Conservation (phyloP, 2,329 filamentous ascomycete species). For the Cucurbitaria berberidis region DNA sequence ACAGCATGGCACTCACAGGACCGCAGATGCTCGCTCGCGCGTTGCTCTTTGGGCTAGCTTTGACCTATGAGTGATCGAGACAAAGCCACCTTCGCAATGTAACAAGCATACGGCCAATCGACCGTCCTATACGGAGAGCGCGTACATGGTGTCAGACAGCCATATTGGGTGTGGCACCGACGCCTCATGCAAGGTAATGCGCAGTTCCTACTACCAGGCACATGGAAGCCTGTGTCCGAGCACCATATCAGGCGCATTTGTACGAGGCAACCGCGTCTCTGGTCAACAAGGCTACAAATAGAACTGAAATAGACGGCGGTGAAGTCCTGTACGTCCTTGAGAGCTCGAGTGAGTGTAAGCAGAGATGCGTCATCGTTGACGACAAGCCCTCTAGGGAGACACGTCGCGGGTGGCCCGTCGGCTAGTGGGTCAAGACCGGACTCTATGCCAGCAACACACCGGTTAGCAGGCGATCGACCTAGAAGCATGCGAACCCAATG, state of each 20-base stretch:
- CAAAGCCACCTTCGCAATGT: slow-evolving; percentile 22
- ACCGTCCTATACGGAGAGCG: slow-evolving; percentile 12
- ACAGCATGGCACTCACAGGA: slow-evolving; percentile 13
- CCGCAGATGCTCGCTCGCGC: slow-evolving; percentile 5
- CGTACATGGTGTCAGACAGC: slow-evolving; percentile 12
- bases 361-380: slow-evolving; percentile 13
- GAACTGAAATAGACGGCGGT: slow-evolving; percentile 17
- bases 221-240: slow-evolving; percentile 14
- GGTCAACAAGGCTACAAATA: slow-evolving; percentile 10
- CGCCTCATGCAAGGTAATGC: slow-evolving; percentile 13
- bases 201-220: slow-evolving; percentile 17
- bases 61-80: slow-evolving; percentile 7
- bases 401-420: slow-evolving; percentile 23
- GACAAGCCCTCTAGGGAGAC: slow-evolving; percentile 15
- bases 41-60: not conserved
- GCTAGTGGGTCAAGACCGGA: slow-evolving; percentile 16
- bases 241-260: slow-evolving; percentile 6
- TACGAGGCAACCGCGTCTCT: slow-evolving; percentile 6
- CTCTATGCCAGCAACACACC: slow-evolving; percentile 18
- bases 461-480: not conserved
- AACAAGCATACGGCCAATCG: slow-evolving; percentile 18
- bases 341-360: slow-evolving; percentile 7
- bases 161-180: slow-evolving; percentile 8
- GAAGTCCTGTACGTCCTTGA: slow-evolving; percentile 11
- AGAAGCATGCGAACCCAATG: slow-evolving; percentile 3